Conservation (phyloP, 1,284 basidiomycete genomes). For the Cryptococcus hybrid region DNA sequence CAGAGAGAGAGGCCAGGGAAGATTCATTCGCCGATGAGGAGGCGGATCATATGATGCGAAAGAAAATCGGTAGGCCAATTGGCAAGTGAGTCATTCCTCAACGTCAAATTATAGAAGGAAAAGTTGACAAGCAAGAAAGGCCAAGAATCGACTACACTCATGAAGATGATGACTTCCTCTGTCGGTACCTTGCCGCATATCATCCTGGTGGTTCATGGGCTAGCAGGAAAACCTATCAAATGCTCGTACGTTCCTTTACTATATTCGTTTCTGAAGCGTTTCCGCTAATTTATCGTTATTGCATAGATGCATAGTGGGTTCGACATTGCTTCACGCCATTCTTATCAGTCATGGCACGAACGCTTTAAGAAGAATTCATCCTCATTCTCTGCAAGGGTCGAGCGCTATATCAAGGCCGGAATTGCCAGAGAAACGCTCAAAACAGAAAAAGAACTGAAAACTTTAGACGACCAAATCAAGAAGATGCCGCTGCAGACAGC, state of each 20-base stretch:
- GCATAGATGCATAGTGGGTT: too few species aligned
- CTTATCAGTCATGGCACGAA: conserved; percentile 45
- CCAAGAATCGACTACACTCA: conserved; percentile 38
- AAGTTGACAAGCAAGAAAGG: conserved; percentile 14
- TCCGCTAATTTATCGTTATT: too few species aligned
- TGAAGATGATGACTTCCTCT: conserved; percentile 43
- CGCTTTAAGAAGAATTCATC: conserved; percentile 39
- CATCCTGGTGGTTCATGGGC: conserved; percentile 28
- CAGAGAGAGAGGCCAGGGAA: too few species aligned
- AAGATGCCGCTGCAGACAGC: background rate
- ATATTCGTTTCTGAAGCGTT: too few species aligned
- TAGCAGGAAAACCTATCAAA: conserved; percentile 37
- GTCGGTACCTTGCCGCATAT: conserved; percentile 35
- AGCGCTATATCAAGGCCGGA: conserved; percentile 10
- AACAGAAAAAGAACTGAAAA: conserved; percentile 24
- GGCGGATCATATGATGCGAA: conserved; percentile 20
- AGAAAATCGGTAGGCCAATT: conserved; percentile 36
- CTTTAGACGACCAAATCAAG: background rate
- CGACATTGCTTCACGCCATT: conserved; percentile 15
- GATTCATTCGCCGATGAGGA: too few species aligned
- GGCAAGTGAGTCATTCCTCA: conserved; percentile 34
- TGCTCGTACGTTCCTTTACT: conserved; percentile 24
- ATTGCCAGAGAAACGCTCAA: conserved; percentile 26
- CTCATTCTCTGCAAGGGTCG: conserved; percentile 21
- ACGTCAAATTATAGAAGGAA: background rate